Evolutionary conservation across 129 eudicot species (phyloP).

Genomic region (Pseudognaphalium luteoalbum): DNA sequence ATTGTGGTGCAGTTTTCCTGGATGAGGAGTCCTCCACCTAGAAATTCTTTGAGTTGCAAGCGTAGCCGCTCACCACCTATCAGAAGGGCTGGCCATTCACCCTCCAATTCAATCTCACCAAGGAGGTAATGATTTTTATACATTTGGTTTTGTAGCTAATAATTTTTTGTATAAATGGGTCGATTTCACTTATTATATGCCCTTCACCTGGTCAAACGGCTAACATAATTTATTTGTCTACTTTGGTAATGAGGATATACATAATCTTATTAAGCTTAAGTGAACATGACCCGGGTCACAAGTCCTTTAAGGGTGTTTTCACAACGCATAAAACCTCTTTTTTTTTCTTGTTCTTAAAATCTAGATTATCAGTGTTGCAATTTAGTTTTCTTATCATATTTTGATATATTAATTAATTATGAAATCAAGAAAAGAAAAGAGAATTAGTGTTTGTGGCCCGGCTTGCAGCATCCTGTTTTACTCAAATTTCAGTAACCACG

Average conservation of each 20-base stretch:
- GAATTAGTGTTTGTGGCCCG: background rate
- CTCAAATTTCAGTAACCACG: background rate
- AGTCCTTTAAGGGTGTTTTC: background rate
- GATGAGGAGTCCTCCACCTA: slow-evolving; percentile 94
- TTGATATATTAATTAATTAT: background rate
- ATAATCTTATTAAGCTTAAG: background rate
- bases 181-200: background rate
- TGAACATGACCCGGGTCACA: background rate
- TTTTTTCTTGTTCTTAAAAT: background rate
- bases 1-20: slow-evolving; percentile 40
- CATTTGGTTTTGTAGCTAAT: too few relatives aligned
- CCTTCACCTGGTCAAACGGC: background rate
- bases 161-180: slow-evolving; percentile 9
- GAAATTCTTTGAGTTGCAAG: slow-evolving; percentile 79
- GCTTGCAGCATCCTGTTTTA: background rate
- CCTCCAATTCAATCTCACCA: slow-evolving; percentile 78
- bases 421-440: background rate
- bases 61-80: slow-evolving; percentile 74
- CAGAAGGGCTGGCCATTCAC: slow-evolving; percentile 69
- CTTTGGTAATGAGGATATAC: background rate
- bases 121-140: slow-evolving; percentile 50
- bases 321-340: background rate
- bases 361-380: background rate
- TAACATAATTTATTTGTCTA: background rate
- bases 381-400: background rate